phyloP scores from a whole-genome alignment of 164 flowering plant genomes.

The Dillenia suffruticosa region DNA sequence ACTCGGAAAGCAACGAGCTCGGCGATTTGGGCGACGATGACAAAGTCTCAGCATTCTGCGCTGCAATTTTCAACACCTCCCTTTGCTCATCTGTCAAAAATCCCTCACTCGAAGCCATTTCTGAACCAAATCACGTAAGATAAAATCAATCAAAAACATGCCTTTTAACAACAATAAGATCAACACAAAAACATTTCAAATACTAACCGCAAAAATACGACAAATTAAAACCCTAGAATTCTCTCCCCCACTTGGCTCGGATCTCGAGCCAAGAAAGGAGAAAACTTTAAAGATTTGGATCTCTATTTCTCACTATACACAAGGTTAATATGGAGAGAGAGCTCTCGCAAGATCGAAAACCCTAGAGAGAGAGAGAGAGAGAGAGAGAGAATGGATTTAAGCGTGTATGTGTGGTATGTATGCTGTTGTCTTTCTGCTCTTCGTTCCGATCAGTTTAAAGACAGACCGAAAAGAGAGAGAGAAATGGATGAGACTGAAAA shows the following conservation, averaged over 20 bases:
- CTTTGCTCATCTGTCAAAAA: slow-evolving; percentile 89
- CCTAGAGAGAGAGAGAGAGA: too few species aligned
- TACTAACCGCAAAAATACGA: background rate
- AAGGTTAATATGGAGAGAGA: too few species aligned
- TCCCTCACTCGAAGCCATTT: slow-evolving; percentile 80
- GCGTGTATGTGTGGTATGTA: background rate
- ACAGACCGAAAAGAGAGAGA: background rate
- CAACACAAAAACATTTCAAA: background rate
- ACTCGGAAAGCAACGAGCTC: slow-evolving; percentile 45
- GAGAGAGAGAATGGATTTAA: too few species aligned
- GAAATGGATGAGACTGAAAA: background rate
- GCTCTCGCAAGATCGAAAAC: background rate
- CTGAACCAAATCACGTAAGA: too few species aligned
- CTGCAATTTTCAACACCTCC: slow-evolving; percentile 61
- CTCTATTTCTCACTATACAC: background rate
- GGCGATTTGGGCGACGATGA: slow-evolving; percentile 76
- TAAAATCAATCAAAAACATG: slow-evolving; percentile 3
- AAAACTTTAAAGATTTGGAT: background rate
- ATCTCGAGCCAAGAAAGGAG: slow-evolving; percentile 68
- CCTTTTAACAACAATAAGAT: background rate
- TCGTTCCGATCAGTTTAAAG: background rate
- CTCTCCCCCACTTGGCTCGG: slow-evolving; percentile 69
- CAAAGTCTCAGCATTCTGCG: slow-evolving; percentile 53
- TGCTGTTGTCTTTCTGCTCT: background rate
- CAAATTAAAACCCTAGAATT: slow-evolving; percentile 5